Evolutionary conservation across 768 basidiomycete genomes (phyloP), one percentile per base, ranked within the genome.

Genomic region (Cystoderma amianthinum): DNA sequence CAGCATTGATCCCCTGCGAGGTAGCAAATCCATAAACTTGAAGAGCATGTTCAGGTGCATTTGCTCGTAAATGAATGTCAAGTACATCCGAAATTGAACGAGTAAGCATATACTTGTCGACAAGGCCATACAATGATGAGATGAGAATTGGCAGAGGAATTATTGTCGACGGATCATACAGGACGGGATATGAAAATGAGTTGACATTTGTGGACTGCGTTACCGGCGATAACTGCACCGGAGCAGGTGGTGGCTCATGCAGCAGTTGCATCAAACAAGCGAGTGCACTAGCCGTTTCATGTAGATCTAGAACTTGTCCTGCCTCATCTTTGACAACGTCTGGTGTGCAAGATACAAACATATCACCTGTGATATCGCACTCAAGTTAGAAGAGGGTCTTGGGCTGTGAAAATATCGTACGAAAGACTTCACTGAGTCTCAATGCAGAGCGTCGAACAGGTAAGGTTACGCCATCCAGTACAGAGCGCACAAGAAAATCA

Each of bases 261-360:
- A 86, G 52, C 24, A 86, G 58, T 18, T 65, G 64, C 33, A 86
- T 63, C 12, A 86, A 66, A 9, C 72, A 59, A 36, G 63, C 59
- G 9, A 85, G 56, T 18, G 64, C 58, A 15, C 63, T 58, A 15
- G 72, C 64, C 10, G 69, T 55, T 54, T 86, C 84, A 40, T 75
- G 64, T 18, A 85, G 55, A 45, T 79, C 75, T 11, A 84, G 58
- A n/a, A 52, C 52, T 39, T 67, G 41, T 10, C 59, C 42, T 34
- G 50, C 43, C 42, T 48, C 39, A 13, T 45, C n/a, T n/a, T 16
- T 20, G 42, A 40, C 38, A 42, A 48, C n/a, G 42, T 45, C 38
- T 76, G n/a, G n/a, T n/a, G n/a, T 71, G 46, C 81, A 82, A 46
- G 72, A 72, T 18, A 65, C 59, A 55, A 86, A 85, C 84, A 86